Percentiles rank a stretch among this genome's conserved stretches.
These are phyloP conservation scores for Mortierella hygrophila DNA, from an alignment of 192 early-diverging fungal species.

Conservation along the genomic window DNA sequence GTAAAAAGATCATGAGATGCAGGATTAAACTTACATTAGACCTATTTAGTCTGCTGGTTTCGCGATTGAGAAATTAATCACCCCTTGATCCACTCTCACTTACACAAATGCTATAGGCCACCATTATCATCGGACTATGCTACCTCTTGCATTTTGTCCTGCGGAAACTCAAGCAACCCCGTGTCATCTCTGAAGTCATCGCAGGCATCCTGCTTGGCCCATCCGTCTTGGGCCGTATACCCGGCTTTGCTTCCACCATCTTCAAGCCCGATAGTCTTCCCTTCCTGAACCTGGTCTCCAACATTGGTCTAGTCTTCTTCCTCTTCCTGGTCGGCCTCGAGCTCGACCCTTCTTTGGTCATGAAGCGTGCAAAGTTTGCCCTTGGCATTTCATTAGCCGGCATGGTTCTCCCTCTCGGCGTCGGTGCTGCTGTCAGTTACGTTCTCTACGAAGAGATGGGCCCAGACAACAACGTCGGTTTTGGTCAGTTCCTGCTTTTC, in stretches of 20 bases:
- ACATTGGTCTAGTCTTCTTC: conserved; percentile 90
- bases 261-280: conserved; percentile 81
- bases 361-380: conserved; percentile 64
- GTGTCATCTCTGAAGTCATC: conserved; percentile 93
- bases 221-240: conserved; percentile 82
- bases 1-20: conserved; percentile 59
- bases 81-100: not conserved
- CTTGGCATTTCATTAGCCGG: conserved; percentile 81
- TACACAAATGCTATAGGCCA: conserved; percentile 25
- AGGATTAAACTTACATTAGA: not conserved
- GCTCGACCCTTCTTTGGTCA: conserved; percentile 76
- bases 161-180: conserved; percentile 78
- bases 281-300: conserved; percentile 83
- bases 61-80: not conserved
- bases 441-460: conserved; percentile 73
- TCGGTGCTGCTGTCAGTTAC: conserved; percentile 81
- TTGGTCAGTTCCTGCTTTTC: conserved; percentile 86
- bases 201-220: conserved; percentile 93
- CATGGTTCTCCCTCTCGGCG: conserved; percentile 85
- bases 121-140: conserved; percentile 80
- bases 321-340: conserved; percentile 92
- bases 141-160: conserved; percentile 77
- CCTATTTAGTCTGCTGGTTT: not conserved
- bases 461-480: conserved; percentile 59
- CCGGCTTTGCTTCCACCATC: conserved; percentile 73